These are phyloP conservation scores for Neospermospora avenae DNA, from an alignment of 2,329 filamentous ascomycete genomes.

Conservation along the genomic window DNA sequence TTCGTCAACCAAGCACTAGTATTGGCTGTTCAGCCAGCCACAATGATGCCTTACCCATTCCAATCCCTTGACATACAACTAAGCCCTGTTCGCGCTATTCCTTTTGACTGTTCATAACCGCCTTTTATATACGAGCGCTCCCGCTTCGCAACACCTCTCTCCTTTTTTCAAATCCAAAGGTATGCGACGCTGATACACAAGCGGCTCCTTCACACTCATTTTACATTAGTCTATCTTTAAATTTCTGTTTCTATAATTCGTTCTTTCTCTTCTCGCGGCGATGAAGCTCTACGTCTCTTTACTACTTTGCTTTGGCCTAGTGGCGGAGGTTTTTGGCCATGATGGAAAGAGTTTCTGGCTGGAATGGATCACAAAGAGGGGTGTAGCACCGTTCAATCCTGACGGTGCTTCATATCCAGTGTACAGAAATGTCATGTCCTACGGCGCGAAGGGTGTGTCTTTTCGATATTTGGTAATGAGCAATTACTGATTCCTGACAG, in stretches of 20 bases:
- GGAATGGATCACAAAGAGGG: constrained; percentile 22
- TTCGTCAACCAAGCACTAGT: background rate
- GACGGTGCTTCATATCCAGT: constrained; percentile 17
- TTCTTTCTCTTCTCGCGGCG: background rate
- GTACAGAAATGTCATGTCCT: constrained; percentile 25
- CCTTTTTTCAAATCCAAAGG: background rate
- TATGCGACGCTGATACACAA: constrained; percentile 4
- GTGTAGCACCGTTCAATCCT: constrained; percentile 21
- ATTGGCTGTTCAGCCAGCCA: constrained; percentile 6
- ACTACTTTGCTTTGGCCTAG: constrained; percentile 2
- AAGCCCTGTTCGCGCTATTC: background rate
- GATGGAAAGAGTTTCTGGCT: constrained; percentile 18
- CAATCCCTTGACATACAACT: background rate
- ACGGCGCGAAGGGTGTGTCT: constrained; percentile 22
- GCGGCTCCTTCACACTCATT: constrained; percentile 6
- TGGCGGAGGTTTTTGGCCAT: constrained; percentile 5
- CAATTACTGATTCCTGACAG: background rate
- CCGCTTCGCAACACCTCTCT: background rate
- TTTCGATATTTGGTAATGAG: background rate
- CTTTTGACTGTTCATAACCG: background rate
- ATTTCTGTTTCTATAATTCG: background rate
- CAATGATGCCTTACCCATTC: background rate
- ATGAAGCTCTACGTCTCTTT: constrained; percentile 5
- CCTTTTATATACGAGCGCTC: background rate
- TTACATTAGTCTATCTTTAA: constrained; percentile 2